Conservation (phyloP, 345 rosid genomes). For the Cochlearia excelsa region DNA sequence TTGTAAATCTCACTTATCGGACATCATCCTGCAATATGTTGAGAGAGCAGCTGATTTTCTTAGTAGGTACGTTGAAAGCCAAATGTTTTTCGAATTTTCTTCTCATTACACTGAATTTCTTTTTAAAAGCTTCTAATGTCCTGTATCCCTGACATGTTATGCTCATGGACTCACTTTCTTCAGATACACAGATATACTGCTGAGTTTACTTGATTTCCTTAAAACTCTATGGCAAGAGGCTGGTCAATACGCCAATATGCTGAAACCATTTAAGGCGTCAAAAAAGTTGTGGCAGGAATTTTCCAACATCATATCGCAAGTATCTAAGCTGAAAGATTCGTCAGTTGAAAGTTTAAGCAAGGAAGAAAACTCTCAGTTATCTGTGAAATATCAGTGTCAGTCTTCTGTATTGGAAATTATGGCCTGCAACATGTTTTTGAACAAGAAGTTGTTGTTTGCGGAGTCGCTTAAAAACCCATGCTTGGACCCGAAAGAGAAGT, state of each 20-base stretch:
- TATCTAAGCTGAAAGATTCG: conserved; percentile 39
- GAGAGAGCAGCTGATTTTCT: conserved; percentile 60
- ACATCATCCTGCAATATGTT: conserved; percentile 47
- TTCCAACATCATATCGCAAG: conserved; percentile 43
- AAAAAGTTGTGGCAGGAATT: conserved; percentile 66
- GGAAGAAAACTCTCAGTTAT: conserved; percentile 45
- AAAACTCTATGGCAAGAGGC: conserved; percentile 96
- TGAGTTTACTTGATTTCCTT: conserved; percentile 59
- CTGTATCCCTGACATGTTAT: conserved; percentile 25
- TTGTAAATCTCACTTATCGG: conserved; percentile 47
- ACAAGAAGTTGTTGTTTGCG: conserved; percentile 62
- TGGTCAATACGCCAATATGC: conserved; percentile 50
- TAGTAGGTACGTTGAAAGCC: conserved; percentile 50
- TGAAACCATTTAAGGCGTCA: conserved; percentile 56
- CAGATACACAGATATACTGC: conserved; percentile 63
- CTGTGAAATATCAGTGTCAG: conserved; percentile 60
- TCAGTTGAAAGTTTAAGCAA: conserved; percentile 40
- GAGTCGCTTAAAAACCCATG: conserved; percentile 45
- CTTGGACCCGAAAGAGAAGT: conserved; percentile 35
- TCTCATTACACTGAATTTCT: conserved; percentile 5
- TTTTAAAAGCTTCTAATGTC: conserved; percentile 5
- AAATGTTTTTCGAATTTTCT: conserved; percentile 12
- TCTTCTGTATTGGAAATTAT: conserved; percentile 68
- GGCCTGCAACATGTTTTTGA: conserved; percentile 74
- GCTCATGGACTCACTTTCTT: conserved; percentile 30